Conservation (phyloP, 352 stramenopile species). For the Sclerospora graminicola region DNA sequence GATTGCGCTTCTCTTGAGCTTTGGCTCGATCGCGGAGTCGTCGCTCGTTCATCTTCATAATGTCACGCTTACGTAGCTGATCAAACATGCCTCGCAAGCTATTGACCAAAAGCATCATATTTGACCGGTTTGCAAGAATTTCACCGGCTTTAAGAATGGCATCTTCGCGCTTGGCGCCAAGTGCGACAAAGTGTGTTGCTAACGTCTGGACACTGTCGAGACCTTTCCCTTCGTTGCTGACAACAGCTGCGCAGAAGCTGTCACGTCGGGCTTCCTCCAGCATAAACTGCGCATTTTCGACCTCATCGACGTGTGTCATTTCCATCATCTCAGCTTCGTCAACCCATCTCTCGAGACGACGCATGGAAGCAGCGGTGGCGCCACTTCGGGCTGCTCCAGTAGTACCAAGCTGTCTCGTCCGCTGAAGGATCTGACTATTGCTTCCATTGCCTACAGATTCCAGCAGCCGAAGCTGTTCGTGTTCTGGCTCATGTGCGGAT, state of each 20-base stretch:
- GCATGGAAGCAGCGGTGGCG: slow-evolving; percentile 25
- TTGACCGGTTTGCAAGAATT: slow-evolving; percentile 70
- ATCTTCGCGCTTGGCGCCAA: slow-evolving; percentile 50
- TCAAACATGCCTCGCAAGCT: slow-evolving; percentile 62
- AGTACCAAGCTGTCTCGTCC: slow-evolving; percentile 13
- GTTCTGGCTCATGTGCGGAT: slow-evolving; percentile 21
- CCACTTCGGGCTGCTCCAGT: slow-evolving; percentile 11
- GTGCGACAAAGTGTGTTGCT: slow-evolving; percentile 46
- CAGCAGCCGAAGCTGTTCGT: slow-evolving; percentile 23
- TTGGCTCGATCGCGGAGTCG: slow-evolving; percentile 46
- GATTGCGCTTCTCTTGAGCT: slow-evolving; percentile 45
- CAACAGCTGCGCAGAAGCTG: slow-evolving; percentile 48
- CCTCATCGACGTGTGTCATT: slow-evolving; percentile 62
- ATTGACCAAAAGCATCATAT: slow-evolving; percentile 63
- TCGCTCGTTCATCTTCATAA: slow-evolving; percentile 72
- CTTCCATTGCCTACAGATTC: slow-evolving; percentile 15
- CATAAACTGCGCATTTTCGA: slow-evolving; percentile 58
- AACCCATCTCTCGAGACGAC: slow-evolving; percentile 45
- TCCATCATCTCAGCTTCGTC: slow-evolving; percentile 57
- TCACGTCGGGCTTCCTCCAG: slow-evolving; percentile 54
- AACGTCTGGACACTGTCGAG: slow-evolving; percentile 55
- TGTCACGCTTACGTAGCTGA: slow-evolving; percentile 54
- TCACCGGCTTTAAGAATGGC: slow-evolving; percentile 69
- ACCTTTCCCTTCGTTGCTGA: slow-evolving; percentile 43
- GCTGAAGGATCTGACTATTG: slow-evolving; percentile 19